Percentiles rank a stretch among this genome's conserved stretches.
Evolutionary conservation across 2,329 filamentous ascomycete genomes (phyloP).

Genomic region (Alternaria atra): DNA sequence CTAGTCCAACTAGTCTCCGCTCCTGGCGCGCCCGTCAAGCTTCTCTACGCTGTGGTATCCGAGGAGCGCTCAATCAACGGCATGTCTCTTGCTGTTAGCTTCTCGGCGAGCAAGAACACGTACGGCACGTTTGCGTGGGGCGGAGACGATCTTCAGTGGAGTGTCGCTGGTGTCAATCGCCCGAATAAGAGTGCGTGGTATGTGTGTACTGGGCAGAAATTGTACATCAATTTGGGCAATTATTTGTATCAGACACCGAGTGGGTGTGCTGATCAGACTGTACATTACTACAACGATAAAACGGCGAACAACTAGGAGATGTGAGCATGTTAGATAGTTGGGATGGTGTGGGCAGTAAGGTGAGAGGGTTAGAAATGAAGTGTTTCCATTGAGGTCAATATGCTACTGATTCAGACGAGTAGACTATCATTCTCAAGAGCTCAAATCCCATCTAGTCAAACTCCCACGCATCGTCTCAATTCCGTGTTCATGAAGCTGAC

Average conservation of each 20-base stretch:
- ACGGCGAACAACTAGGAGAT: conserved; percentile 37
- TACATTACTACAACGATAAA: conserved; percentile 52
- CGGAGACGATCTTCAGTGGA: conserved; percentile 68
- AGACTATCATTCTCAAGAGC: neutral
- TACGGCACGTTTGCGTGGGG: conserved; percentile 67
- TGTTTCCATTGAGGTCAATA: neutral
- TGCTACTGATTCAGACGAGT: neutral
- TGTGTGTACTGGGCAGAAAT: conserved; percentile 61
- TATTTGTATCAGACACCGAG: conserved; percentile 66
- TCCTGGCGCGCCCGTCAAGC: conserved; percentile 57
- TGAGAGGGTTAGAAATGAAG: neutral
- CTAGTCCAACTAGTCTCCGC: conserved; percentile 63
- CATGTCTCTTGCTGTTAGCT: conserved; percentile 60
- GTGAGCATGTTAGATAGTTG: neutral
- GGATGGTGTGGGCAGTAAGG: neutral
- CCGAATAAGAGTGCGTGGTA: conserved; percentile 68
- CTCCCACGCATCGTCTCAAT: no score
- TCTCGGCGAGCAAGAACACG: conserved; percentile 60
- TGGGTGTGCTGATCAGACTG: conserved; percentile 67
- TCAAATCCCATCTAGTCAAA: no score
- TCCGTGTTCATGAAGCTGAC: neutral
- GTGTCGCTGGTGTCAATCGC: conserved; percentile 56
- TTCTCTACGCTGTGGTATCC: conserved; percentile 46
- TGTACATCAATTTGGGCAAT: conserved; percentile 68
- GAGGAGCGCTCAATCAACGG: conserved; percentile 42